Evolutionary conservation across 1,284 basidiomycete species (phyloP).

Genomic region (Lignosus rhinocerotis): DNA sequence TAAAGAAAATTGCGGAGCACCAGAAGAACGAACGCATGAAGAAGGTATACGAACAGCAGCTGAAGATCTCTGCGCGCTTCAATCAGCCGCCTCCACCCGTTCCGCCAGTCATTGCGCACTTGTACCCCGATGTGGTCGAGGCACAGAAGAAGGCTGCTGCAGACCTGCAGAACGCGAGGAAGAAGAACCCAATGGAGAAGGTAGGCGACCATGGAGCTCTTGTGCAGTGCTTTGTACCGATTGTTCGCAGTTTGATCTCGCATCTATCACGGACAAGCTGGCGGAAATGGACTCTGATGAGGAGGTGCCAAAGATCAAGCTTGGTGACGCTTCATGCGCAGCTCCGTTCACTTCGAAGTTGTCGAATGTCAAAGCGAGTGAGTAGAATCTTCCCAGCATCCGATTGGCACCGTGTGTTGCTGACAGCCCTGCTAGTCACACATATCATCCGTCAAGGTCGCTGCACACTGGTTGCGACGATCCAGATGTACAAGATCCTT

Average conservation of each 20-base stretch:
- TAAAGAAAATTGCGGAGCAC: conserved; percentile 91
- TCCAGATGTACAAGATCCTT: conserved; percentile 99
- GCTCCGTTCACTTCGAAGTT: conserved; percentile 97
- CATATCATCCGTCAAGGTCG: conserved; percentile 96
- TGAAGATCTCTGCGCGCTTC: conserved; percentile 86
- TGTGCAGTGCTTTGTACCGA: not conserved
- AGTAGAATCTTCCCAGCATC: conserved; percentile 34
- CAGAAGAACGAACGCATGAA: conserved; percentile 87
- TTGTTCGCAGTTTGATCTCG: conserved; percentile 77
- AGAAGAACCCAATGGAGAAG: conserved; percentile 89
- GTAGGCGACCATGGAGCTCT: conserved; percentile 40
- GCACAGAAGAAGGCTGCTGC: conserved; percentile 80
- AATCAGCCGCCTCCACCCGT: conserved; percentile 91
- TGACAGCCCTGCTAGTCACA: conserved; percentile 58
- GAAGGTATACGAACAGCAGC: conserved; percentile 94
- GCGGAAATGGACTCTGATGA: conserved; percentile 91
- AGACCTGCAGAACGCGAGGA: conserved; percentile 62
- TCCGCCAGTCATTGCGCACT: conserved; percentile 77
- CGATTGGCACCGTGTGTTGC: not conserved
- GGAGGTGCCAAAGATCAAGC: conserved; percentile 94
- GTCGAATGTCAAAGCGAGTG: conserved; percentile 89
- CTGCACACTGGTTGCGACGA: conserved; percentile 94
- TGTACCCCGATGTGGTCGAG: conserved; percentile 88
- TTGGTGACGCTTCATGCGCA: conserved; percentile 94
- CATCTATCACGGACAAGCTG: conserved; percentile 85